Percentiles rank a stretch among this genome's conserved stretches.
These are phyloP conservation scores for Niveomyces coronatus DNA, from an alignment of 2,329 filamentous ascomycete species.

Conservation along the genomic window DNA sequence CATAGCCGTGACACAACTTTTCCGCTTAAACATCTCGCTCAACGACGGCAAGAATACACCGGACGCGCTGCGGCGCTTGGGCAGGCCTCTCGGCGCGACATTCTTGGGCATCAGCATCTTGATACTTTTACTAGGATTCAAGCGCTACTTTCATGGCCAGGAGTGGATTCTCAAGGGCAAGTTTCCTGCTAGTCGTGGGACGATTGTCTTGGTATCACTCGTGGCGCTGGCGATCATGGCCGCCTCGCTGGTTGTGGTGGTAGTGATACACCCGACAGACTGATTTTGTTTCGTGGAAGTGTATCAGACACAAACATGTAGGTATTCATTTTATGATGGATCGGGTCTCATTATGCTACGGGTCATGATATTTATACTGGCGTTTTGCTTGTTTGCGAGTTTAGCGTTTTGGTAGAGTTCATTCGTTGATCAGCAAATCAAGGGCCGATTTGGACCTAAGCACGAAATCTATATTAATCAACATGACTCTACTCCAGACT, in stretches of 20 bases:
- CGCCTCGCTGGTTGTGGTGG: conserved; percentile 47
- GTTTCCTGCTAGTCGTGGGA: conserved; percentile 68
- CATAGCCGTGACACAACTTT: conserved; percentile 74
- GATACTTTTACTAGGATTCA: conserved; percentile 65
- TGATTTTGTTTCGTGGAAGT: neutral
- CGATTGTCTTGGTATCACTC: conserved; percentile 57
- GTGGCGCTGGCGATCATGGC: conserved; percentile 56
- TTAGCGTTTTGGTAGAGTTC: no score
- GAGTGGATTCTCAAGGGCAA: conserved; percentile 72
- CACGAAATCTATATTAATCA: no score
- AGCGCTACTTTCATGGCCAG: conserved; percentile 68
- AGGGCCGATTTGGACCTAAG: no score
- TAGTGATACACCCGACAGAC: conserved; percentile 38
- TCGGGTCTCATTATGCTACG: neutral
- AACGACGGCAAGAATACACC: conserved; percentile 22
- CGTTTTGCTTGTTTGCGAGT: neutral
- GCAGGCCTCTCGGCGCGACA: conserved; percentile 64
- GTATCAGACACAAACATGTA: neutral
- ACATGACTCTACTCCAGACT: no score
- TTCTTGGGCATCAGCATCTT: conserved; percentile 69
- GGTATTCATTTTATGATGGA: neutral
- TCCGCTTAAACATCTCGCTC: conserved; percentile 66
- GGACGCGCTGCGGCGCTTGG: conserved; percentile 48
- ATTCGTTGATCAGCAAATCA: no score
- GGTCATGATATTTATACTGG: neutral